Base-by-base conservation (phyloP, 495 filamentous ascomycete genomes). In the Venustampulla echinocandica region DNA sequence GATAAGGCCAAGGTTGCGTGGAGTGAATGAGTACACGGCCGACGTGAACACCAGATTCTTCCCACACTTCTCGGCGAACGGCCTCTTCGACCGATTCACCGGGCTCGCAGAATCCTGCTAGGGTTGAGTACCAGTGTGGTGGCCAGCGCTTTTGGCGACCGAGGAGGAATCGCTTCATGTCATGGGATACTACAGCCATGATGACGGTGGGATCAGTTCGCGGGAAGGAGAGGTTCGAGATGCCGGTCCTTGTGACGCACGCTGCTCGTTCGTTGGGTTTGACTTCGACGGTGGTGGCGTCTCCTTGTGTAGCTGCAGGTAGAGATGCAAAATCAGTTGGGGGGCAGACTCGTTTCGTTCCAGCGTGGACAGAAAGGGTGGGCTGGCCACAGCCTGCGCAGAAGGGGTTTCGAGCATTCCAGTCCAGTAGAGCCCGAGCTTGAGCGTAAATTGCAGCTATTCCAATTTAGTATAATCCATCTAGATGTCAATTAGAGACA, bases 121-220 rank as follows among this genome's bases (percentile, higher is more conserved):
- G 77, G 1, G 90, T 94, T 44, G 73, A 80, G 69, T 88, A 97
- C 85, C 85, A 95, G 54, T 79, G 66, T 2, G 76, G 71, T 1
- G 92, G 92, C 76, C 82, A 97, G 20, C 85, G 73, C 58, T 83
- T 84, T 55, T 84, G 78, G 2, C 92, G 82, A 23, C 92, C 92
- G 0, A 98, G 83, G 2, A 97, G 77, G 13, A 96, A 58, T 21
- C 81, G 77, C 54, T 79, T 75, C 25, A 77, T 79, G 56, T 90
- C 83, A 32, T 75, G 64, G 33, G 81, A 87, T 30, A 96, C 70
- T 11, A 95, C 79, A 2, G 90, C 93, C 71, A 94, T 88, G 63
- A 98, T 97, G 48, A 97, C 83, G 3, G 88, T 95, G 2, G 90
- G 90, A 60, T 97, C 90, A 9, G 90, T 95, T 33, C 93, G 85